Base-by-base conservation (phyloP, 768 basidiomycete genomes). In the Termitomyces sp. region DNA sequence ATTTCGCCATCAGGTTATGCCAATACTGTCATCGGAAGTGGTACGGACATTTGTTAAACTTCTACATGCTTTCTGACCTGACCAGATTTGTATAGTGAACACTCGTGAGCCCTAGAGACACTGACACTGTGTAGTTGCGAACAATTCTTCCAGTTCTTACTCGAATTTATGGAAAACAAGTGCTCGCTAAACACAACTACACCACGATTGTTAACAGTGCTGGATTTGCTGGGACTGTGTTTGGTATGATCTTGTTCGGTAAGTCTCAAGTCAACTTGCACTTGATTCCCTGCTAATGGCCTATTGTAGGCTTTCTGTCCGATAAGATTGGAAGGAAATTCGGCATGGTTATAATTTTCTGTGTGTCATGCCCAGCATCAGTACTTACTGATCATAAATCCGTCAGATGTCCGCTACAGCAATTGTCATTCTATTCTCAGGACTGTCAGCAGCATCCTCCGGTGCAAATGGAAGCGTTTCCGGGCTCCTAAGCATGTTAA, bases 371-470 rank as follows among this genome's bases (percentile, higher is more conserved):
- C 9, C 35, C 16, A 34, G 4, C 21, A n/a, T 17, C 16, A 42
- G 32, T 46, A 25, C n/a, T 54, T n/a, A n/a, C n/a, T n/a, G 43
- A 54, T 19, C 12, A 23, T 8, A 0, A 2, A 17, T 46, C 17
- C 21, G 19, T 23, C 29, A 53, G 53, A 53, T 53, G 42, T 44
- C 53, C 4, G 53, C 53, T 23, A 32, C 53, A 6, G 14, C 21
- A 5, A 44, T 44, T 44, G 53, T 53, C 14, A 32, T 53, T 35
- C 9, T 95, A 23, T 95, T 95, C 73, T 89, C 91, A 19, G 82
- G 75, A 14, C 82, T 95, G 19, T 90, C 89, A 7, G 89, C 92
- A n/a, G n/a, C n/a, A n/a, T n/a, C n/a, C n/a, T n/a, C n/a, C n/a
- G n/a, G n/a, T n/a, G n/a, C n/a, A n/a, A 4, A 90, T 65, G 80